Evolutionary conservation across 495 filamentous ascomycete genomes (phyloP), one percentile per base, ranked within the genome.

Genomic region (Neurospora tetrasperma): DNA sequence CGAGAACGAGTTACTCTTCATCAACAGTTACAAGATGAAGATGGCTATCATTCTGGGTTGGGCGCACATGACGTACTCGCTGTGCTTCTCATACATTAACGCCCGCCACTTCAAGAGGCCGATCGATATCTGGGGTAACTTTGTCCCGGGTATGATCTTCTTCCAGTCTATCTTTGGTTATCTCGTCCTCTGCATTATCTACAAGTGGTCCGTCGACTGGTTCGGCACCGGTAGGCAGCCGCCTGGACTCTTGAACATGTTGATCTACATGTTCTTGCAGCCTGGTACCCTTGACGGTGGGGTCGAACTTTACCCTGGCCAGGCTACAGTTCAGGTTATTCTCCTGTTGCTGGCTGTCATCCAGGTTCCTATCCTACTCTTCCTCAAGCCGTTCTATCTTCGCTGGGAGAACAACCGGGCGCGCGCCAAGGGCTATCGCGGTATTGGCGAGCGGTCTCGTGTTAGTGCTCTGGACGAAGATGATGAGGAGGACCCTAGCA

Each of bases 21-120:
- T 88, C 75, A 98, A 99, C 90, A 95, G 92, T 82, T 94, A 95
- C 88, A 99, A 99, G 89, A 98, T 99, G 96, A 99, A 99, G 87
- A 91, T 99, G 80, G 94, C 92, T 85, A 96, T 99, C 78, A 85
- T 98, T 73, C 85, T 99, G 76, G 96, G 96, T 70, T 99, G 96
- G 96, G 87, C 88, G 74, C 95, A 98, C 83, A 99, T 99, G 96
- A 98, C 96, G 14, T 99, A 96, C 81, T 97, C 96, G 46, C 89
- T 99, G 72, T 93, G 92, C 85, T 89, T 97, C 74, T 93, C 96
- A 44, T 94, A 92, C 80, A 87, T 97, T 85, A 99, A 99, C 76
- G 93, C 93, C 66, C 90, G 92, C 20, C 92, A 97, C 79, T 99
- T 98, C 87, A 94, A 95, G 83, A 91, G 90, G 35, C 91, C 92